Percentiles rank a stretch among this genome's conserved stretches.
These are phyloP conservation scores for Agrocybe chaxingu DNA, from an alignment of 768 basidiomycete species.

Conservation along the genomic window DNA sequence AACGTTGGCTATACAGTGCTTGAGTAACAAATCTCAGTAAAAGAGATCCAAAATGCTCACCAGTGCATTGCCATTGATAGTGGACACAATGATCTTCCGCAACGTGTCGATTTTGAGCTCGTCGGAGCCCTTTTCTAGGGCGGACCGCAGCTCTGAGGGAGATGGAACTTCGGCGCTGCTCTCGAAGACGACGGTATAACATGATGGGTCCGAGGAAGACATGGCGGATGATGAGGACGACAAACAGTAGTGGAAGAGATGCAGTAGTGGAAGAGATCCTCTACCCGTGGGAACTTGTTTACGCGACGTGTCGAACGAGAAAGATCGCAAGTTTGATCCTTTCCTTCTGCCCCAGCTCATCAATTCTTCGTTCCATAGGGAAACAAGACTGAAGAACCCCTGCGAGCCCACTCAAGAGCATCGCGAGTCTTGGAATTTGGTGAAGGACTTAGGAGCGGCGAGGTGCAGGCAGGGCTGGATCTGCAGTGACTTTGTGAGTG, in stretches of 20 bases:
- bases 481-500: too few species aligned
- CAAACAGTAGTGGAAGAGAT: slow-evolving; percentile 17
- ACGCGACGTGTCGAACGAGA: slow-evolving; percentile 21
- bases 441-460: too few species aligned
- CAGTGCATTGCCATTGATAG: slow-evolving; percentile 92
- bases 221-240: slow-evolving; percentile 23
- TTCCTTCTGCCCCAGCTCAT: neutral
- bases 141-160: slow-evolving; percentile 75
- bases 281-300: slow-evolving; percentile 20
- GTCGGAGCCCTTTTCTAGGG: slow-evolving; percentile 92
- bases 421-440: too few species aligned
- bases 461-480: too few species aligned
- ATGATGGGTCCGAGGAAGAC: slow-evolving; percentile 57
- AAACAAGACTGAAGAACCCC: neutral
- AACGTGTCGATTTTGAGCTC: slow-evolving; percentile 96
- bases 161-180: slow-evolving; percentile 72
- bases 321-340: neutral
- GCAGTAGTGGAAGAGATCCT: slow-evolving; percentile 4
- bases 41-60: slow-evolving; percentile 38
- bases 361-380: neutral
- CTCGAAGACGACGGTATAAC: slow-evolving; percentile 79
- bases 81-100: slow-evolving; percentile 89
- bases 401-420: neutral
- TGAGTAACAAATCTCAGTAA: slow-evolving; percentile 1
- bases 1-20: slow-evolving; percentile 62